Conservation (phyloP, 2,329 filamentous ascomycete genomes). For the Scedosporium boydii region DNA sequence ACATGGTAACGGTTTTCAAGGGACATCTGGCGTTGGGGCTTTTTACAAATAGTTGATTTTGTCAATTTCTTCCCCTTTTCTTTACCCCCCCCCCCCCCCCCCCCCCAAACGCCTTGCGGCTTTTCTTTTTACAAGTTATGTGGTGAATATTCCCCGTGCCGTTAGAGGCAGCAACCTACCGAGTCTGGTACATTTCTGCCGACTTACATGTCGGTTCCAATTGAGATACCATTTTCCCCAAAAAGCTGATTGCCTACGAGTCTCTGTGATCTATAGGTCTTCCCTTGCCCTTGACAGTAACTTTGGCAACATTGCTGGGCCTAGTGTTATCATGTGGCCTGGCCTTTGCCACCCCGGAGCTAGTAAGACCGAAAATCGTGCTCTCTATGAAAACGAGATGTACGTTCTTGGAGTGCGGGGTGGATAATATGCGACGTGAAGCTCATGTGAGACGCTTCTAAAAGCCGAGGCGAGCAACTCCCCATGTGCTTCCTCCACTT, state of each 20-base stretch:
- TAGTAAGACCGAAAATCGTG: neutral
- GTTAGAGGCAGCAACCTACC: neutral
- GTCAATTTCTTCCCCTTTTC: neutral
- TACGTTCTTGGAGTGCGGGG: neutral
- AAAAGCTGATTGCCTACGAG: neutral
- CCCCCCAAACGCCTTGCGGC: neutral
- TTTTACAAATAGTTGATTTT: neutral
- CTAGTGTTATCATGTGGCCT: neutral
- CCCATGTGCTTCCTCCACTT: neutral
- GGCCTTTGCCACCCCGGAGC: neutral
- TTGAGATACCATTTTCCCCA: slow-evolving; percentile 1
- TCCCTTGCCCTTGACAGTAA: neutral
- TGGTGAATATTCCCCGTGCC: slow-evolving; percentile 7
- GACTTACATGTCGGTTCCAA: neutral
- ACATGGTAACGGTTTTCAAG: neutral
- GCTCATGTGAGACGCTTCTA: neutral
- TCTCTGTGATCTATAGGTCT: neutral
- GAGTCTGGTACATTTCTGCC: neutral
- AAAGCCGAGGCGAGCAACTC: neutral
- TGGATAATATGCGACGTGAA: neutral
- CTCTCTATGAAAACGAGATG: neutral
- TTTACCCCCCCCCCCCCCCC: too few species aligned
- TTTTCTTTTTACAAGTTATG: neutral
- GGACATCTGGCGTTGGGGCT: neutral
- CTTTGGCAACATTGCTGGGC: too few species aligned